Conservation (phyloP, 306 rosid genomes). For the Inga leiocalycina region DNA sequence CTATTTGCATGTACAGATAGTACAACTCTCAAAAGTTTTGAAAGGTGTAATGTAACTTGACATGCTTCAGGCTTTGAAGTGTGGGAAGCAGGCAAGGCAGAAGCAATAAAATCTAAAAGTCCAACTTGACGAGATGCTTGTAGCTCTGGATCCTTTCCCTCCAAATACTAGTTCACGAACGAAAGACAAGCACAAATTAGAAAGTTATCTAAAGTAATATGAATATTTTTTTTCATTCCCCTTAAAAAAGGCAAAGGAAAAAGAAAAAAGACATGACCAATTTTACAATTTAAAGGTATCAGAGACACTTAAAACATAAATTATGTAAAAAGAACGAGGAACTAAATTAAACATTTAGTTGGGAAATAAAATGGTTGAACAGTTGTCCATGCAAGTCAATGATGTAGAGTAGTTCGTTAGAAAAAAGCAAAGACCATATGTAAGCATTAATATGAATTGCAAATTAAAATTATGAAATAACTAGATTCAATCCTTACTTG, state of each 20-base stretch:
- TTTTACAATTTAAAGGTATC: conserved; percentile 27
- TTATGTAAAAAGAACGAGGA: conserved; percentile 16
- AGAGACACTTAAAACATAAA: conserved; percentile 15
- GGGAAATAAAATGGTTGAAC: conserved; percentile 25
- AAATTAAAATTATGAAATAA: conserved; percentile 2
- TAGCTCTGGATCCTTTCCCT: conserved; percentile 92
- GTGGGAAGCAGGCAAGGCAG: conserved; percentile 97
- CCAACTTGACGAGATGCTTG: conserved; percentile 98
- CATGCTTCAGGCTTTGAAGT: conserved; percentile 97
- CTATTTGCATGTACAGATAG: conserved; percentile 78
- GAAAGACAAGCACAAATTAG: conserved; percentile 20
- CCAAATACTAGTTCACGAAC: conserved; percentile 66
- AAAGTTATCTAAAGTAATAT: conserved; percentile 23
- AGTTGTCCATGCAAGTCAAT: conserved; percentile 17
- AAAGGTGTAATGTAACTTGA: conserved; percentile 80
- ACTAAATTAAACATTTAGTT: conserved; percentile 22
- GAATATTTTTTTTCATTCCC: not conserved
- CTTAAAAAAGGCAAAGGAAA: not conserved
- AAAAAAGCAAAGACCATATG: conserved; percentile 16
- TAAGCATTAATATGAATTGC: conserved; percentile 4
- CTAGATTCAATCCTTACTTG: conserved; percentile 23
- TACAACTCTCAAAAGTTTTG: conserved; percentile 83
- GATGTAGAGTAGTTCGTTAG: conserved; percentile 16
- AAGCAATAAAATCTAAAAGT: conserved; percentile 93
- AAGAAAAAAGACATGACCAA: not conserved